phyloP scores from a whole-genome alignment of 495 filamentous ascomycete genomes.

The Neurospora sp. region DNA sequence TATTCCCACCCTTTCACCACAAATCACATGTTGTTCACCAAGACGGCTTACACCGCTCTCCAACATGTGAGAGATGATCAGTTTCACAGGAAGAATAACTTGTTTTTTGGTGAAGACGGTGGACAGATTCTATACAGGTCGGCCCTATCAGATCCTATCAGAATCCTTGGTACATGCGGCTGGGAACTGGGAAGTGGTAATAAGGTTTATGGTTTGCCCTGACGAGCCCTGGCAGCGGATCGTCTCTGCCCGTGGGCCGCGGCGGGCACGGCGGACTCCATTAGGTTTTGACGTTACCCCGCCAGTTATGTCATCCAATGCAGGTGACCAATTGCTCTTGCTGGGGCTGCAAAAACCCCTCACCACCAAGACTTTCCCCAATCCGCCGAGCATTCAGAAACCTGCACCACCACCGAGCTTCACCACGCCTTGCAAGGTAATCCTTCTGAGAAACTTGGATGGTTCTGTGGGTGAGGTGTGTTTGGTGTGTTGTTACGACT shows the following conservation, averaged over 20 bases:
- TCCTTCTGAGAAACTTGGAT: background rate
- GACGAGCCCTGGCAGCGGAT: background rate
- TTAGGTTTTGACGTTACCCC: background rate
- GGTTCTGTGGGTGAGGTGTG: background rate
- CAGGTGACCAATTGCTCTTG: background rate
- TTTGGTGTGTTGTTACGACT: background rate
- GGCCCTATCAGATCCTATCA: background rate
- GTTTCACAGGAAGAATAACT: background rate
- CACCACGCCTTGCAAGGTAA: background rate
- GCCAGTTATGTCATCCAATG: background rate
- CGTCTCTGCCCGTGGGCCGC: background rate
- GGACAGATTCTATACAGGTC: background rate
- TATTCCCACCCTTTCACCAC: background rate
- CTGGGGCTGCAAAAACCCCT: background rate
- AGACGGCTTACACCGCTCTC: background rate
- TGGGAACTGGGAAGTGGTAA: background rate
- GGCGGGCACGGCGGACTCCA: background rate
- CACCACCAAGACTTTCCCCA: background rate
- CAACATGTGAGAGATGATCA: background rate
- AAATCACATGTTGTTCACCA: background rate
- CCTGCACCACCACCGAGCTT: background rate
- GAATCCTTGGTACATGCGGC: background rate
- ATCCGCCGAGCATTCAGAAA: background rate
- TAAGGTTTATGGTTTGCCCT: background rate
- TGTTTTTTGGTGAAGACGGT: background rate